Evolutionary conservation across 192 early-diverging fungal genomes (phyloP), one percentile per base, ranked within the genome.

Genomic region (Gryganskiella cystojenkinii): DNA sequence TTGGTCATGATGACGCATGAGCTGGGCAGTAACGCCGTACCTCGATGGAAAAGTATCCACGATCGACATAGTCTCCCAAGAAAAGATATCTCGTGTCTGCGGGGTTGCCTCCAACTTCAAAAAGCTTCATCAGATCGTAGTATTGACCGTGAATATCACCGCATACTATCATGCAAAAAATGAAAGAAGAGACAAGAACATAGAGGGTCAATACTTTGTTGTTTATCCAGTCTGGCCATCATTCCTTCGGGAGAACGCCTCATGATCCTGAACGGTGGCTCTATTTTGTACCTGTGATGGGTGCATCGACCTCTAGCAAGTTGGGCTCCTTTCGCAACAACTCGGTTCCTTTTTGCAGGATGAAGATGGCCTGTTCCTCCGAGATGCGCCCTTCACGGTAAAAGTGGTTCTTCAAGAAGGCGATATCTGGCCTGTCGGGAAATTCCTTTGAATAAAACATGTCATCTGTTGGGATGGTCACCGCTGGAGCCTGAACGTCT

Each of bases 111-210:
- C 97, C 97, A 9, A 99, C 95, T 73, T 98, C 96, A 84, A 99
- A 96, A 28, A 99, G 88, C 81, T 99, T 98, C 94, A 99, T 94
- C 71, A 99, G 81, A 81, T 99, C 97, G 78, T 91, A 99, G 73
- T 91, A 99, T 71, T 99, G 97, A n/a, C 97, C 97, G 79, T 99
- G 97, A 64, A 99, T 92, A 82, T 99, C 97, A 46, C 97, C 97
- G 80, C 96, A 98, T 7, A 99, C 95, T 62, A 49, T n/a, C 2
- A 57, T 35, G 17, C 15, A 49, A 35, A 20, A 11, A 24, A 27
- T 33, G 19, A 61, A 25, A 9, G 69, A 62, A 46, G 24, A 40
- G 17, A 10, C 56, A n/a, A n/a, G 49, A 2, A 7, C 2, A 50
- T 11, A 22, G 20, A 24, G 20, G 8, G 49, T 15, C 25, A 11